Base-by-base conservation (phyloP, 495 filamentous ascomycete genomes). In the Sabuloglossum arenarium region DNA sequence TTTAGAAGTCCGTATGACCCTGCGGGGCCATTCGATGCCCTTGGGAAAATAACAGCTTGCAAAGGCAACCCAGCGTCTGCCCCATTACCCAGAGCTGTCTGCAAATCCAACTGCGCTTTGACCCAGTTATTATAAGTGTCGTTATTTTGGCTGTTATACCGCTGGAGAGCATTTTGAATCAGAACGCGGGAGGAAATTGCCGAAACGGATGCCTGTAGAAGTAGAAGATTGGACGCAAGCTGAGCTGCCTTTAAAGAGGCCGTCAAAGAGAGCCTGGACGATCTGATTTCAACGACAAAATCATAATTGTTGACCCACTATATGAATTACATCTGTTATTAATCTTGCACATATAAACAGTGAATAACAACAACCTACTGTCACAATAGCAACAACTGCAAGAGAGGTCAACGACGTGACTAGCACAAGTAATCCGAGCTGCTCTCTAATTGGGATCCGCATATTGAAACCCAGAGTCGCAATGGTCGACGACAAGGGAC, bases 161-260 rank as follows among this genome's bases (percentile, higher is more conserved):
- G 66, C 53, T 67, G 62, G 23, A 91, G 69, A 19, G 78, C 73
- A 25, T 67, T 59, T 59, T 90, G 86, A 1, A 89, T 68, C 19
- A 84, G 61, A 9, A 88, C 61, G 54, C 86, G 73, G 0, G 85
- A 84, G 14, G 79, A 67, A 51, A 85, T 79, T 56, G 79, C 77
- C 43, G 73, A 69, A 60, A 80, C 82, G 30, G 75, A 79, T 3
- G 82, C 76, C 67, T 87, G 79, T 58, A 89, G 77, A 42, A 90
- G 73, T 32, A 82, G 71, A 27, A 93, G 74, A 63, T 82, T 82
- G 51, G 81, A 80, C n/a, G 80, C 68, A 34, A 96, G 74, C 63
- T 89, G 81, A 23, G 82, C 78, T 27, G 88, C 81, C 66, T 94
- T 94, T 64, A 94, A 77, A 12, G 81, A 85, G 16, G 89, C 89